Evolutionary conservation across 1,139 yeast genomes (phyloP).

Genomic region (Diutina pseudorugosa): DNA sequence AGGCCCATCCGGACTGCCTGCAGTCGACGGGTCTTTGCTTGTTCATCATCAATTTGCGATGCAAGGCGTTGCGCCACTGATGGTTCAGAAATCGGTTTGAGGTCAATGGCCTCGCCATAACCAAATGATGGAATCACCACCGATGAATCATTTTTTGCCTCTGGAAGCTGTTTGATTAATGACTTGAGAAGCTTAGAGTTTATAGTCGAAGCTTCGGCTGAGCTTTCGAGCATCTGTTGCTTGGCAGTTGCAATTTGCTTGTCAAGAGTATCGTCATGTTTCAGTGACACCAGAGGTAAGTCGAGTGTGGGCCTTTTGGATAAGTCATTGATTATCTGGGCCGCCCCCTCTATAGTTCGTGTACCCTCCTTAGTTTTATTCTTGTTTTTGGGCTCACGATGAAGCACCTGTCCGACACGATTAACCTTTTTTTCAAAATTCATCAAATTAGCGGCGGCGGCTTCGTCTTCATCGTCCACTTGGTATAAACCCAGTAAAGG

Average conservation of each 20-base stretch:
- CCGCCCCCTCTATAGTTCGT: not conserved
- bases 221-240: not conserved
- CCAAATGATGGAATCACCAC: not conserved
- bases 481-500: slow-evolving; percentile 67
- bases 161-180: not conserved
- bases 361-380: not conserved
- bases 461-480: slow-evolving; percentile 40
- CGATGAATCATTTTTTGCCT: not conserved
- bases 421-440: not conserved
- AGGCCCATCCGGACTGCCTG: slow-evolving; percentile 1
- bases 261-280: not conserved
- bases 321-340: not conserved
- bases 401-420: not conserved
- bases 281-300: not conserved
- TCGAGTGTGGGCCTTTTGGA: not conserved
- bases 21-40: not conserved
- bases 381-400: not conserved
- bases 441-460: not conserved
- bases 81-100: not conserved
- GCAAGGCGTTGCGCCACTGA: not conserved
- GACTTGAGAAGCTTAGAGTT: not conserved
- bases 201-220: not conserved
- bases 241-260: not conserved
- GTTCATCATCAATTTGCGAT: not conserved
- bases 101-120: not conserved